Percentiles rank a stretch among this genome's conserved stretches.
These are phyloP conservation scores for Gardenia jasminoides DNA, from an alignment of 257 asterid genomes.

Conservation along the genomic window DNA sequence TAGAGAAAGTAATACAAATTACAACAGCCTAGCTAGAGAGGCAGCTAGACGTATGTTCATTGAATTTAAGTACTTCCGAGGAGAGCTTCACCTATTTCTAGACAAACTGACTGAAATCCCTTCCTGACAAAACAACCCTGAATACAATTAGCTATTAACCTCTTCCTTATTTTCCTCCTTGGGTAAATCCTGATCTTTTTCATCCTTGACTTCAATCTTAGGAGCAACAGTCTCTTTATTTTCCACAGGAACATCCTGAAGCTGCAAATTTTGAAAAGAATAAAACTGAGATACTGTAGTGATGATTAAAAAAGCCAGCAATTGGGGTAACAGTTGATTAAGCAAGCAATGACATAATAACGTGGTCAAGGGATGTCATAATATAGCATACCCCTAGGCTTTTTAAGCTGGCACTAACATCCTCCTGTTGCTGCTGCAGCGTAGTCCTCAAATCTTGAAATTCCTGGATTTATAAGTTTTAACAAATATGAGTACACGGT, in stretches of 20 bases:
- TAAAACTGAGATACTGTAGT: conserved; percentile 16
- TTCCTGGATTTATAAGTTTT: conserved; percentile 46
- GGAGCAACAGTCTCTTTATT: conserved; percentile 32
- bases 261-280: conserved; percentile 36
- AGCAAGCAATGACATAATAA: not conserved
- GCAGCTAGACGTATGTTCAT: not conserved
- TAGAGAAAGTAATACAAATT: not conserved
- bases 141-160: conserved; percentile 21
- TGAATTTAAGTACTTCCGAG: not conserved
- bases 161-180: conserved; percentile 35
- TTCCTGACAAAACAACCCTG: not conserved
- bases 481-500: conserved; percentile 1
- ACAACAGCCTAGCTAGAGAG: conserved; percentile 8
- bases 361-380: not conserved
- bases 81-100: conserved; percentile 9
- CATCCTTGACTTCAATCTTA: conserved; percentile 36
- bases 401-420: conserved; percentile 67
- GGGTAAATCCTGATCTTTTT: conserved; percentile 26
- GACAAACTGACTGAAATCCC: not conserved
- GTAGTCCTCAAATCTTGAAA: conserved; percentile 83
- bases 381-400: conserved; percentile 59
- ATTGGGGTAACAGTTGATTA: not conserved
- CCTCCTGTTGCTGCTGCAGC: conserved; percentile 96
- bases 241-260: conserved; percentile 56
- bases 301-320: not conserved